Evolutionary conservation across 179 eudicot genomes (phyloP).

Genomic region (Silene coronaria): DNA sequence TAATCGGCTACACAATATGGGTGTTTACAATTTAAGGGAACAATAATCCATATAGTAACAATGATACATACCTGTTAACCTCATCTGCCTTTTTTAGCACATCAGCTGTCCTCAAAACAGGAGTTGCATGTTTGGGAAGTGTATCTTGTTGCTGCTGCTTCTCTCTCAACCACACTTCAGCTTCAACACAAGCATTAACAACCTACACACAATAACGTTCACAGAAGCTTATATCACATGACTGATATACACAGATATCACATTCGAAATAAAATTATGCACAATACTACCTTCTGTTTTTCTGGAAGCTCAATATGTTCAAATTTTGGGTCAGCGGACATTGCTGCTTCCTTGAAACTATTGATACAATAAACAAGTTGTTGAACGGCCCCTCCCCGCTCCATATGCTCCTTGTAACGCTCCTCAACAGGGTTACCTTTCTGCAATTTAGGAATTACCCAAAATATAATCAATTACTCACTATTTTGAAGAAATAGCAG

Average conservation of each 20-base stretch:
- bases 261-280: not conserved
- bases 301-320: conserved; percentile 78
- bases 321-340: conserved; percentile 66
- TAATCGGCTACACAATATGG: too few relatives aligned
- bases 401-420: conserved; percentile 66
- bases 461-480: too few relatives aligned
- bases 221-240: not conserved
- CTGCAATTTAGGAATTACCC: conserved; percentile 32
- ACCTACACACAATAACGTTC: conserved; percentile 38
- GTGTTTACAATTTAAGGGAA: not conserved
- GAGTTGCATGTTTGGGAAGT: conserved; percentile 62
- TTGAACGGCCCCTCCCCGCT: conserved; percentile 50
- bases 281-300: conserved; percentile 57
- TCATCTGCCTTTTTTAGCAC: conserved; percentile 64
- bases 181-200: conserved; percentile 56
- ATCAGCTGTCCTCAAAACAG: conserved; percentile 62
- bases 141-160: conserved; percentile 65
- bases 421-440: conserved; percentile 89
- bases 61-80: conserved; percentile 54
- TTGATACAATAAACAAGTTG: conserved; percentile 47
- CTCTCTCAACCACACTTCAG: conserved; percentile 82
- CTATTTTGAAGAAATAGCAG: not conserved
- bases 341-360: conserved; percentile 69
- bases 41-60: not conserved
- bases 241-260: not conserved